Evolutionary conservation across 116 monocot species (phyloP).

Genomic region (Dioscorea cayenensis): DNA sequence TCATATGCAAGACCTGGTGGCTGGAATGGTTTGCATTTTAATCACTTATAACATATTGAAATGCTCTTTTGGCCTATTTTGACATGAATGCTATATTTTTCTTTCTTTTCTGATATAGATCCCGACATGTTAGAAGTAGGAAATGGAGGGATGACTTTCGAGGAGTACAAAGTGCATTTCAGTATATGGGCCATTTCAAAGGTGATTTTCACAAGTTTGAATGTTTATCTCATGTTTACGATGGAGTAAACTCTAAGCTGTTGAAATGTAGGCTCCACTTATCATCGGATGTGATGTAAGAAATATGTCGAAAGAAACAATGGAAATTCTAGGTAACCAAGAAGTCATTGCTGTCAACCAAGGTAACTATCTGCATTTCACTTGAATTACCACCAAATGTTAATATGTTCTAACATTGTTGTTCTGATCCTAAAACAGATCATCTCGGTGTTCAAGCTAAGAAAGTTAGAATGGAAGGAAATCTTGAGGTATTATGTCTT

Average conservation of each 20-base stretch:
- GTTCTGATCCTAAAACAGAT: slow-evolving; percentile 20
- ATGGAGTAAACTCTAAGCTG: neutral
- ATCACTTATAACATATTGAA: neutral
- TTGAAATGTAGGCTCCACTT: slow-evolving; percentile 49
- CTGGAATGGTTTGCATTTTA: slow-evolving; percentile 47
- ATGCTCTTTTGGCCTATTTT: neutral
- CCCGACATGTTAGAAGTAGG: slow-evolving; percentile 91
- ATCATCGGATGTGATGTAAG: slow-evolving; percentile 71
- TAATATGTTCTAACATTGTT: neutral
- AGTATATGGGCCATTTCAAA: slow-evolving; percentile 83
- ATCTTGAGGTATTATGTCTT: slow-evolving; percentile 36
- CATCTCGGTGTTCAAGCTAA: slow-evolving; percentile 58
- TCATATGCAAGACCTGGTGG: slow-evolving; percentile 61
- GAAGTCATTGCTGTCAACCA: slow-evolving; percentile 68
- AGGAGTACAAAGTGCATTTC: slow-evolving; percentile 77
- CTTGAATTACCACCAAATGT: neutral
- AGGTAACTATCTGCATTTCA: slow-evolving; percentile 15
- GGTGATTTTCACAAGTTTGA: slow-evolving; percentile 19
- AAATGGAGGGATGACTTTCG: slow-evolving; percentile 81
- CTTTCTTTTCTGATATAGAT: slow-evolving; percentile 26
- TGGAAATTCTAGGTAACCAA: slow-evolving; percentile 35
- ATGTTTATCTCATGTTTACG: neutral
- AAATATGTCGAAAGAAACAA: slow-evolving; percentile 56
- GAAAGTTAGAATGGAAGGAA: slow-evolving; percentile 55
- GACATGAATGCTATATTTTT: neutral